Base-by-base conservation (phyloP, 768 basidiomycete species). In the Suillus subluteus region DNA sequence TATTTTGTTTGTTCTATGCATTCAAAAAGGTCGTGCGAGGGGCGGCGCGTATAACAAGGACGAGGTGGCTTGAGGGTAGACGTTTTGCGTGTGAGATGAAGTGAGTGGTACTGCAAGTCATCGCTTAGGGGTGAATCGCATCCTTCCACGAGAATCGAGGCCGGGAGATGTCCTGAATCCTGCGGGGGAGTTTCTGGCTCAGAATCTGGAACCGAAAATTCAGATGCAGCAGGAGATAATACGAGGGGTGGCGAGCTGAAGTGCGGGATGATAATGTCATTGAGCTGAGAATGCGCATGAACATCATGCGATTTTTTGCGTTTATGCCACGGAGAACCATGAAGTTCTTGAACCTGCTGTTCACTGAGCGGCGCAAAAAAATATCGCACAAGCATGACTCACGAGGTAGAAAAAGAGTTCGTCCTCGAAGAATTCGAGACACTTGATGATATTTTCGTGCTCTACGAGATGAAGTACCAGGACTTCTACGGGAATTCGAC, bases 11-110 rank as follows among this genome's bases (percentile, higher is more conserved):
- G 91, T 78, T 98, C 96, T 56, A 98, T 96, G 75, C 93, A 97
- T 76, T 98, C 96, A 72, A 98, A 98, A 54, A 98, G 82, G 76
- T 98, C 96, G 75, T 96, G 89, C 12, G 95, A 95, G 26, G 92
- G 84, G 44, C 95, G 87, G 40, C 92, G 87, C 30, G 87, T 82
- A 73, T 84, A 87, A 55, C 80, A 78, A 26, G 84, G 80, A 52
- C 80, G 82, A 26, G 73, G 73, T 35, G 71, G 68, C 48, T 73
- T 63, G 37, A 71, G 37, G 21, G 54, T 65, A 62, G 50, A 59
- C 13, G 41, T 50, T 65, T 73, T 69, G 50, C 70, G 66, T 7
- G 26, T 21, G 38, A 63, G 56, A 63, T 52, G 35, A 52, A 62
- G 35, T 12, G 62, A 62, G 23, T 69, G 63, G 64, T 48, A 48